Conservation (phyloP, 1,139 yeast genomes). For the Scheffersomyces segobiensis region DNA sequence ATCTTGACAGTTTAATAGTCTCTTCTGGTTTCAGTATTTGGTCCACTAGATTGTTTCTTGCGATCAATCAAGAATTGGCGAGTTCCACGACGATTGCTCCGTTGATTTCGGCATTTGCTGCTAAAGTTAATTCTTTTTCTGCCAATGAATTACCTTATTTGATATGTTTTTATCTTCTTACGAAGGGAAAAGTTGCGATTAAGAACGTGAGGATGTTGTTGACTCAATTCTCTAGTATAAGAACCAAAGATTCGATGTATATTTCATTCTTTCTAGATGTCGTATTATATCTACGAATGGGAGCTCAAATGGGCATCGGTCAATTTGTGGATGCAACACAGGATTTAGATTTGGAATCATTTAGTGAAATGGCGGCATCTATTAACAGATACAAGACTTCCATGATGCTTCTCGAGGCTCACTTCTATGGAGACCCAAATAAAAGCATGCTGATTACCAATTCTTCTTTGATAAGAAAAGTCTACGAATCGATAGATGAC, state of each 20-base stretch:
- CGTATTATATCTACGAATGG: constrained; percentile 46
- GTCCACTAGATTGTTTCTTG: constrained; percentile 33
- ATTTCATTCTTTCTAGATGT: constrained; percentile 36
- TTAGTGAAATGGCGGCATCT: constrained; percentile 37
- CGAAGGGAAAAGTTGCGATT: constrained; percentile 14
- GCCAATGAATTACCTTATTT: constrained; percentile 23
- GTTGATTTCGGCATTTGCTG: constrained; percentile 25
- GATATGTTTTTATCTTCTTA: constrained; percentile 21
- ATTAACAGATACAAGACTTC: constrained; percentile 47
- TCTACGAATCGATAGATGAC: constrained; percentile 57
- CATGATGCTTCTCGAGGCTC: constrained; percentile 50
- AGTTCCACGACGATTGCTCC: constrained; percentile 20
- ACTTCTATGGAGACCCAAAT: constrained; percentile 28
- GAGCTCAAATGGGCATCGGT: constrained; percentile 31
- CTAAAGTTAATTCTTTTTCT: constrained; percentile 24
- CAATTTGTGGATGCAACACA: constrained; percentile 37
- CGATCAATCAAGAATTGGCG: constrained; percentile 35
- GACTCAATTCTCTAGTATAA: constrained; percentile 9
- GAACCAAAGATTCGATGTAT: constrained; percentile 15
- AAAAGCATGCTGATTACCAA: constrained; percentile 14
- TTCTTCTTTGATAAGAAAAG: constrained; percentile 22
- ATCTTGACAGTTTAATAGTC: constrained; percentile 6
- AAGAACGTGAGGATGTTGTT: constrained; percentile 10
- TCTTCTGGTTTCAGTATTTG: constrained; percentile 20
- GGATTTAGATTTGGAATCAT: constrained; percentile 27